These are phyloP conservation scores for Paramecium sonneborni DNA, from an alignment of 73 alveolate species.

Conservation along the genomic window DNA sequence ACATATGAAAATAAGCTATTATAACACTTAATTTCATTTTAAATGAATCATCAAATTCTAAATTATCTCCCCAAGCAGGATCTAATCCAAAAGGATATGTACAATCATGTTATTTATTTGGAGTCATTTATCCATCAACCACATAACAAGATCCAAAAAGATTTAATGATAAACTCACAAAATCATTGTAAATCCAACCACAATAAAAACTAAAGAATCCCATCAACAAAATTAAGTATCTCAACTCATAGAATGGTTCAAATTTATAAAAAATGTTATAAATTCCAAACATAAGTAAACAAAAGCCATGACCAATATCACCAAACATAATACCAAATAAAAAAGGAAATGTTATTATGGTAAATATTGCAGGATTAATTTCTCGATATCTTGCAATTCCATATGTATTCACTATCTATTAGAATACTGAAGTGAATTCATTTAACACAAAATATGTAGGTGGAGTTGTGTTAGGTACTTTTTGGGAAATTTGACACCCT, in stretches of 20 bases:
- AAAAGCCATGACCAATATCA: slow-evolving; percentile 93
- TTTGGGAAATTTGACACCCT: neutral
- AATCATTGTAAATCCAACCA: slow-evolving; percentile 95
- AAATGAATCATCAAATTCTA: slow-evolving; percentile 80
- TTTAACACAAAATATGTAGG: slow-evolving; percentile 89
- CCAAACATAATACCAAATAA: slow-evolving; percentile 98
- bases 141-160: slow-evolving; percentile 83
- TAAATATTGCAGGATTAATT: slow-evolving; percentile 89
- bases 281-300: slow-evolving; percentile 71
- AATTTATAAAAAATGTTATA: slow-evolving; percentile 20
- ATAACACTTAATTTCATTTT: slow-evolving; percentile 92
- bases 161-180: slow-evolving; percentile 86
- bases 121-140: slow-evolving; percentile 44
- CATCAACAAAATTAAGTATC: slow-evolving; percentile 85
- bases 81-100: slow-evolving; percentile 92
- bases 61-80: slow-evolving; percentile 89
- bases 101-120: slow-evolving; percentile 58
- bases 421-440: slow-evolving; percentile 85
- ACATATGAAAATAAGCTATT: slow-evolving; percentile 84
- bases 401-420: slow-evolving; percentile 88
- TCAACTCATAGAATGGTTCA: slow-evolving; percentile 58
- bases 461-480: neutral
- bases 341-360: slow-evolving; percentile 91
- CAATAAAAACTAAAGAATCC: slow-evolving; percentile 86
- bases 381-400: slow-evolving; percentile 93